Evolutionary conservation across 768 basidiomycete species (phyloP).

Genomic region (Psilocybe subaeruginosa): DNA sequence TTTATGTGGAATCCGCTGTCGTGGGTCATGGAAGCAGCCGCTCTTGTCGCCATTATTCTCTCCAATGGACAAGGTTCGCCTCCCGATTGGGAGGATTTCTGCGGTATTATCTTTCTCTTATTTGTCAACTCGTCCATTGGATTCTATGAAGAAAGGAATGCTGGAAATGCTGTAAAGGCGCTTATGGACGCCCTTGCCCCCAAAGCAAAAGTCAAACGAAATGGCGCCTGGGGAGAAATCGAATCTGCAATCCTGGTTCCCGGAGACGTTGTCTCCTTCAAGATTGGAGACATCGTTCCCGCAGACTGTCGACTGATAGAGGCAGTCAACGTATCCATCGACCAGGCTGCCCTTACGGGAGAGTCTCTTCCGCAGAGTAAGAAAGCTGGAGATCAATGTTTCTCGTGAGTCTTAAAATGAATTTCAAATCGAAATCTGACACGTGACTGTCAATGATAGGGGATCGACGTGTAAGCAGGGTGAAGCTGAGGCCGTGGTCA

Average conservation of each 20-base stretch:
- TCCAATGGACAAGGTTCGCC: slow-evolving; percentile 87
- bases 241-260: slow-evolving; percentile 91
- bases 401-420: slow-evolving; percentile 73
- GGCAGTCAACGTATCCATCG: slow-evolving; percentile 96
- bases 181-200: slow-evolving; percentile 99
- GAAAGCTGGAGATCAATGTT: slow-evolving; percentile 94
- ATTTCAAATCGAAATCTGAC: background rate
- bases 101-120: slow-evolving; percentile 91
- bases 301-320: slow-evolving; percentile 97
- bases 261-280: slow-evolving; percentile 96
- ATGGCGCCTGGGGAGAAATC: slow-evolving; percentile 85
- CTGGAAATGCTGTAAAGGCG: slow-evolving; percentile 98
- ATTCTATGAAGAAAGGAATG: slow-evolving; percentile 97
- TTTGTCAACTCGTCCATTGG: slow-evolving; percentile 96
- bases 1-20: slow-evolving; percentile 99
- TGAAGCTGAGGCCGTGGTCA: slow-evolving; percentile 98
- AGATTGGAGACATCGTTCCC: slow-evolving; percentile 98
- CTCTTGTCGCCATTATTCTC: slow-evolving; percentile 91
- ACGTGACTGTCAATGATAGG: slow-evolving; percentile 37
- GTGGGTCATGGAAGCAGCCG: slow-evolving; percentile 99
- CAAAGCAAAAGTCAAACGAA: slow-evolving; percentile 92
- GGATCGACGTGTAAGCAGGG: slow-evolving; percentile 99
- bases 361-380: slow-evolving; percentile 94
- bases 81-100: slow-evolving; percentile 98
- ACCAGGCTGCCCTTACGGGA: slow-evolving; percentile 97